Base-by-base conservation (phyloP, 1,284 basidiomycete genomes). In the Ustilago xerochloae region DNA sequence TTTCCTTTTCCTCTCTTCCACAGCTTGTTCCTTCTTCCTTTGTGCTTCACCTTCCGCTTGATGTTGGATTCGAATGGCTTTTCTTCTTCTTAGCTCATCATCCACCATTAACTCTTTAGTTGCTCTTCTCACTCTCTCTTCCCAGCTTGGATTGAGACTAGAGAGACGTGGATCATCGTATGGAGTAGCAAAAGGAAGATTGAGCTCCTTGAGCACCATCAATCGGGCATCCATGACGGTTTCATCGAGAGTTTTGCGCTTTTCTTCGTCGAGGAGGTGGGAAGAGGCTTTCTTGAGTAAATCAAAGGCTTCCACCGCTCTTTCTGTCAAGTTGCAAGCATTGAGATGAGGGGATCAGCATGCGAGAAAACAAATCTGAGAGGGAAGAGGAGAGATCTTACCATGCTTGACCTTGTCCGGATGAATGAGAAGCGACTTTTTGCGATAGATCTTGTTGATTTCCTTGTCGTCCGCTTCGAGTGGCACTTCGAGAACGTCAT, bases 331-430 rank as follows among this genome's bases (percentile, higher is more conserved):
- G 12, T 28, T 9, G 39, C 18, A 15, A 51, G 1, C 10, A 26
- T 9, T 13, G 15, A n/a, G 29, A 22, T 33, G 10, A 36, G 33
- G 18, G 38, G 16, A 36, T 3, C 24, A 6, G 5, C 18, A 46
- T 13, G n/a, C 29, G 29, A 32, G 20, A n/a, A 29, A 18, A 20
- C 22, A 16, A 3, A 43, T 7, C n/a, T n/a, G n/a, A 6, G 39
- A 43, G 10, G 24, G 24, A 5, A 15, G 4, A 28, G 43, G 43
- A 29, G 32, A 5, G 22, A 50, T 9, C 71, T 52, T 57, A 66
- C 75, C 65, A 79, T 88, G 87, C 79, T 88, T 86, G 75, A 87
- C 87, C 83, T 88, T 89, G 81, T 89, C 88, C 15, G 88, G 88
- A 76, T 89, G 88, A 53, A 89, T 88, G 79, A 88, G 78, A 63